phyloP scores from a whole-genome alignment of 805 yeast genomes.

The Candida morakotiae region DNA sequence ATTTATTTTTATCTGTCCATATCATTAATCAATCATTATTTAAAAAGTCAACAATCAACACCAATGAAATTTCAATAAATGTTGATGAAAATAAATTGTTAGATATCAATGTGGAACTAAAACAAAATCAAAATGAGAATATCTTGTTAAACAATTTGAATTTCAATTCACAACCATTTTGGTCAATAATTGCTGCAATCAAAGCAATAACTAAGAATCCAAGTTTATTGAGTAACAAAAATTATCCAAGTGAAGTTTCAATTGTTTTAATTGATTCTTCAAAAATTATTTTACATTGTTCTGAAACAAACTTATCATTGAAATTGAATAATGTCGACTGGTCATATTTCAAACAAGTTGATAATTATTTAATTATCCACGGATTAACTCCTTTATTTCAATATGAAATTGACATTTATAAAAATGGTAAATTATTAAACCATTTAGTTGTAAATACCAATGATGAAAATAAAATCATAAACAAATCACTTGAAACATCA shows the following conservation, averaged over 20 bases:
- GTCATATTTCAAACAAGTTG: constrained; percentile 22
- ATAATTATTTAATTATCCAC: constrained; percentile 22
- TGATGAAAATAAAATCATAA: constrained; percentile 16
- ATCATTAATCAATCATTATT: constrained; percentile 15
- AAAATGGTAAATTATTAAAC: constrained; percentile 12
- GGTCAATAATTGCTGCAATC: constrained; percentile 40
- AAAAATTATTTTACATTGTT: constrained; percentile 23
- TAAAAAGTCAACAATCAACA: constrained; percentile 4
- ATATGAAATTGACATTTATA: constrained; percentile 30
- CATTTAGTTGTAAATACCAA: constrained; percentile 29
- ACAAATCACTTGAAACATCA: constrained; percentile 22
- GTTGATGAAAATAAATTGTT: constrained; percentile 10
- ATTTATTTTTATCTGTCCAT: constrained; percentile 22
- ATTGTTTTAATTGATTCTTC: constrained; percentile 27
- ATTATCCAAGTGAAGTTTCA: constrained; percentile 15
- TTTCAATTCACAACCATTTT: constrained; percentile 35
- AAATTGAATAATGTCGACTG: constrained; percentile 31
- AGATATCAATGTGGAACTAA: constrained; percentile 4
- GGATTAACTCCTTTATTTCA: constrained; percentile 35
- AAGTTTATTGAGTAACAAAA: constrained; percentile 24
- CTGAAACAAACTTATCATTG: constrained; percentile 15
- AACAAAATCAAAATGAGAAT: not conserved
- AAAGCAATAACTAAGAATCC: constrained; percentile 28
- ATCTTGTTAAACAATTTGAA: constrained; percentile 22
- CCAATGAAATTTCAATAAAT: constrained; percentile 7